Base-by-base conservation (phyloP, 2,329 filamentous ascomycete species). In the Leptographium lundbergii region DNA sequence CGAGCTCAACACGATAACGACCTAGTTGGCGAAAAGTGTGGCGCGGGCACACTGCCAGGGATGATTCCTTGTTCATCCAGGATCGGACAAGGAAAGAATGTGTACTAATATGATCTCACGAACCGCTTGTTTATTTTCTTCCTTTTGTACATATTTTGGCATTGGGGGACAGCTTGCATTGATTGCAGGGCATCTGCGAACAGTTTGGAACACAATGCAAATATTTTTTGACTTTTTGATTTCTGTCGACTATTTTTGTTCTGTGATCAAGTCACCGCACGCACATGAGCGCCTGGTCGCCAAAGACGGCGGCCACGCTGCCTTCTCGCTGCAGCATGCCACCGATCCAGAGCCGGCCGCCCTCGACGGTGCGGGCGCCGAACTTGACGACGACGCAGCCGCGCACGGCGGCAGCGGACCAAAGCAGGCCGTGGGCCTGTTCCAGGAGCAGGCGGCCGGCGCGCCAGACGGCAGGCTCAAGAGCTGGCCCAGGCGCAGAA, bases 331-430 rank as follows among this genome's bases (percentile, higher is more conserved):
- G 72, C 54, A 96, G 74, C 81, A 96, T 88, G 7, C 77, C 78
- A 11, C 84, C 83, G 60, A 97, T 77, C 90, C 91, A 97, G 54
- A 81, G 74, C 64, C 88, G 82, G 4, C 86, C 91, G 29, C 86
- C 87, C 70, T 97, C 91, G 27, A 96, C 86, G 52, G 86, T 86
- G 58, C 78, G 79, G 1, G 91, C 89, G 1, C 89, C 90, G 69
- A 97, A 95, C 70, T 97, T 97, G 65, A 97, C 87, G 29, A 96
- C 79, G 4, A 94, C 86, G 67, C 92, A 96, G 4, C 89, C 87
- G 57, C 91, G 80, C 39, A 95, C 84, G 29, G 80, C 81, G 17
- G 91, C 88, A 14, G 88, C 89, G 29, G 90, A 91, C 89, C 91
- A 96, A 4, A 92, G 75, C 4, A 95, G 71, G 19, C 81, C 81